Base-by-base conservation (phyloP, 2,329 filamentous ascomycete genomes). In the Nannizziopsis arthrosporioides region DNA sequence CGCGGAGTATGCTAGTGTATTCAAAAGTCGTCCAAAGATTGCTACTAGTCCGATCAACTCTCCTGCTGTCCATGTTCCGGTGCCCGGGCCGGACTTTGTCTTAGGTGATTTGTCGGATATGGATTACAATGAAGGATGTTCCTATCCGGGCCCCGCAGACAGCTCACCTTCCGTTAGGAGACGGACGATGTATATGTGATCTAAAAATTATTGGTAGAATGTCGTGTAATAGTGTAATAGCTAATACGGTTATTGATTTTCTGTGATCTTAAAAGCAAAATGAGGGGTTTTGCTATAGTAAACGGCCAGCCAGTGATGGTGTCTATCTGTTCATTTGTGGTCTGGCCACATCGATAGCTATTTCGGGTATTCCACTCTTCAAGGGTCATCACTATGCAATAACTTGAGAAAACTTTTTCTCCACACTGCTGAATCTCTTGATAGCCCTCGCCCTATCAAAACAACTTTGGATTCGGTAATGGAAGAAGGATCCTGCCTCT, bases 21-120 rank as follows among this genome's bases (percentile, higher is more conserved):
- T 95, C 63, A 85, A 82, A 66, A 89, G 85, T 54, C 69, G 89
- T 54, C 89, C 89, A 0, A 84, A 81, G 63, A 79, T 95, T 55
- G 81, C 82, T 54, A 77, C 78, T 9, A 94, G 87, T 62, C 87
- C 88, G 1, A 62, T 80, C 18, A 56, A 61, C 10, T 67, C 67
- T 0, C 66, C 67, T 5, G 60, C 50, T 27, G 47, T 49, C 2
- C 44, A 48, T 39, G 49, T 46, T 17, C 43, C 36, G 17, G 6
- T 49, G 15, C 34, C 44, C 19, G 39, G 7, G 7, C 22, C 44
- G 7, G 48, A 51, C 17, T 31, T 18, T 18, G 27, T 7, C 6
- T 32, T 12, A 12, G 47, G 46, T 41, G 38, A n/a, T 27, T 22
- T 41, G 15, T 47, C 37, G 14, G 37, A 47, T 42, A 8, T 42